phyloP scores from a whole-genome alignment of 495 filamentous ascomycete genomes.

The Penicillium cinerascens region DNA sequence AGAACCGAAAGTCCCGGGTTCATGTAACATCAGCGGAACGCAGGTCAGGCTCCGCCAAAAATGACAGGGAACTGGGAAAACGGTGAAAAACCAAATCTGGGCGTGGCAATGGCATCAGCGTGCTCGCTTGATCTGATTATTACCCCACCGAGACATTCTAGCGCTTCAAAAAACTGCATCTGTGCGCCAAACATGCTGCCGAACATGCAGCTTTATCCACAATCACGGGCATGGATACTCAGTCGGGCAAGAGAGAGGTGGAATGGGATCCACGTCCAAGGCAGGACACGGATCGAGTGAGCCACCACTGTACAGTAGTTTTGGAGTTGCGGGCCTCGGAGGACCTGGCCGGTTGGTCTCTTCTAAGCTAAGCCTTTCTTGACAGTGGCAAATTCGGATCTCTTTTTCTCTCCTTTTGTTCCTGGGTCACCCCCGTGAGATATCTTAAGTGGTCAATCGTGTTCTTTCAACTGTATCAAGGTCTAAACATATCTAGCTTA shows the following conservation, averaged over 20 bases:
- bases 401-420: background rate
- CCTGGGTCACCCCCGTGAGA: too few relatives aligned
- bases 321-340: background rate
- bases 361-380: background rate
- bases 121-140: too few relatives aligned
- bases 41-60: background rate
- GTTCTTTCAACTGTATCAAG: too few relatives aligned
- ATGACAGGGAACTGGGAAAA: background rate
- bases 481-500: background rate
- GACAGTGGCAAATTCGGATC: background rate
- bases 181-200: too few relatives aligned
- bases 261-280: slow-evolving; percentile 2
- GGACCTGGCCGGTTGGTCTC: background rate
- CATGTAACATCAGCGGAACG: too few relatives aligned
- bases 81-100: background rate
- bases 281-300: slow-evolving; percentile 8
- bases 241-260: slow-evolving; percentile 1
- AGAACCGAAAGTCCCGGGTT: too few relatives aligned
- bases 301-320: background rate
- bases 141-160: too few relatives aligned
- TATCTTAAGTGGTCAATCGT: too few relatives aligned
- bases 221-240: background rate
- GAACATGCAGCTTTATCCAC: background rate
- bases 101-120: too few relatives aligned
- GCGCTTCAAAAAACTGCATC: too few relatives aligned